A percentile compares a stretch with the other conserved stretches of the same genome.
Evolutionary conservation across 768 basidiomycete genomes (phyloP).

Genomic region (Boletus patriciae): DNA sequence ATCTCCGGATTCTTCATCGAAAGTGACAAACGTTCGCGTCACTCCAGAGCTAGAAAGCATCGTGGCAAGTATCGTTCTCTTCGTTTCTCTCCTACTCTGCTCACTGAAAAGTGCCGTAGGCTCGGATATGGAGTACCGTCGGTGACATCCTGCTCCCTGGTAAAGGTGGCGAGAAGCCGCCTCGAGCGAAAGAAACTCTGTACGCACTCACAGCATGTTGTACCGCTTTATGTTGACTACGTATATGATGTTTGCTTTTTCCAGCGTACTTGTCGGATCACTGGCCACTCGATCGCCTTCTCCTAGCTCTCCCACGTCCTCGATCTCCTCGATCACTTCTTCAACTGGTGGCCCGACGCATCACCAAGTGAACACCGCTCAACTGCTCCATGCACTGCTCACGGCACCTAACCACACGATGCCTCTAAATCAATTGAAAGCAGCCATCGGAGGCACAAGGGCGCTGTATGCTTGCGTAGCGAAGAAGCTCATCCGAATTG

Average conservation of each 20-base stretch:
- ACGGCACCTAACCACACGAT: constrained; percentile 54
- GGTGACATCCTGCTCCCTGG: constrained; percentile 65
- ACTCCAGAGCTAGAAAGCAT: constrained; percentile 66
- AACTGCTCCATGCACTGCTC: constrained; percentile 61
- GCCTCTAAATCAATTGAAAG: constrained; percentile 63
- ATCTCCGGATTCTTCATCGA: constrained; percentile 18
- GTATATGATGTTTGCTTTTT: constrained; percentile 2
- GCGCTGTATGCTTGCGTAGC: constrained; percentile 79
- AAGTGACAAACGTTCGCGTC: constrained; percentile 45
- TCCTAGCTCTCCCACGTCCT: constrained; percentile 56
- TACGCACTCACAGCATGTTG: constrained; percentile 31
- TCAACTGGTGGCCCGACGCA: constrained; percentile 47
- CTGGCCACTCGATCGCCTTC: constrained; percentile 52
- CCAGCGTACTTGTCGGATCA: constrained; percentile 57
- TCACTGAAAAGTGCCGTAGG: constrained; percentile 36
- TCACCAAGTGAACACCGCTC: constrained; percentile 72
- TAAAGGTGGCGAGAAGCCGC: constrained; percentile 43
- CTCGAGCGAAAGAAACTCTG: constrained; percentile 63
- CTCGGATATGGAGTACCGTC: constrained; percentile 66
- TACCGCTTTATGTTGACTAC: not conserved
- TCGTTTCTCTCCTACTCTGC: not conserved
- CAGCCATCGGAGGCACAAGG: constrained; percentile 55
- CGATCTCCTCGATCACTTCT: constrained; percentile 49
- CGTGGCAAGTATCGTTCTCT: constrained; percentile 43
- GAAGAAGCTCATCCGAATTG: constrained; percentile 75